These are phyloP conservation scores for Penicillium atrosanguineum DNA, from an alignment of 495 filamentous ascomycete species.

Conservation along the genomic window DNA sequence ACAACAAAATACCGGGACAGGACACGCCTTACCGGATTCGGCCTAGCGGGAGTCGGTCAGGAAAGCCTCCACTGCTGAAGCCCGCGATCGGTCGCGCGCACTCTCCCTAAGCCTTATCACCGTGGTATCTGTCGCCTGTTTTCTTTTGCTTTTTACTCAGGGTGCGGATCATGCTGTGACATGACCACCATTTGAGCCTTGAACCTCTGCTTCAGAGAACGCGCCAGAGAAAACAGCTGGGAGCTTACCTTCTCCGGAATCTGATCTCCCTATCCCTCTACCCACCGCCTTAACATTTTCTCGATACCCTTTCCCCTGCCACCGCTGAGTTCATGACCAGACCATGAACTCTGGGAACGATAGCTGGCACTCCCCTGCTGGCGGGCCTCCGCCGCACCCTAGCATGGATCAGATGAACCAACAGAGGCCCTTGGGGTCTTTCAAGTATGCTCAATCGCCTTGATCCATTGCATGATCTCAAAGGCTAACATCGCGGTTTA, in stretches of 20 bases:
- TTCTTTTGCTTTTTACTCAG: neutral
- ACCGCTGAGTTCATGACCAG: slow-evolving; percentile 21
- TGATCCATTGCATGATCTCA: neutral
- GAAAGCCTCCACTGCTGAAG: slow-evolving; percentile 42
- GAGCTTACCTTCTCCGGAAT: slow-evolving; percentile 13
- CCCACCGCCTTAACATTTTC: neutral
- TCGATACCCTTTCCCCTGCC: neutral
- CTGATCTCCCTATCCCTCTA: neutral
- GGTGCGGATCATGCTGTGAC: slow-evolving; percentile 28
- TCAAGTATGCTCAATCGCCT: slow-evolving; percentile 31
- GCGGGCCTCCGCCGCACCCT: slow-evolving; percentile 45
- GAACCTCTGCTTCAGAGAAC: slow-evolving; percentile 2
- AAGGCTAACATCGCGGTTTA: slow-evolving; percentile 14
- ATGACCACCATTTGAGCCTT: slow-evolving; percentile 19
- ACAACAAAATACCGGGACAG: slow-evolving; percentile 10
- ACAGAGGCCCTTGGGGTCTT: slow-evolving; percentile 45
- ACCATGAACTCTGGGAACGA: slow-evolving; percentile 50
- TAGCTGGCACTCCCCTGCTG: slow-evolving; percentile 45
- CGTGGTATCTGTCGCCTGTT: neutral
- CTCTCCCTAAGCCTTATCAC: slow-evolving; percentile 19
- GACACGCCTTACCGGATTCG: slow-evolving; percentile 13
- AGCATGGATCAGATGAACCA: slow-evolving; percentile 48
- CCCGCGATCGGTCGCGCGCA: slow-evolving; percentile 49
- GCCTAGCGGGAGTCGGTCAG: slow-evolving; percentile 33
- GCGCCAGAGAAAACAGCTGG: slow-evolving; percentile 15